Base-by-base conservation (phyloP, 441 rosid genomes). In the Croton laevigatus region DNA sequence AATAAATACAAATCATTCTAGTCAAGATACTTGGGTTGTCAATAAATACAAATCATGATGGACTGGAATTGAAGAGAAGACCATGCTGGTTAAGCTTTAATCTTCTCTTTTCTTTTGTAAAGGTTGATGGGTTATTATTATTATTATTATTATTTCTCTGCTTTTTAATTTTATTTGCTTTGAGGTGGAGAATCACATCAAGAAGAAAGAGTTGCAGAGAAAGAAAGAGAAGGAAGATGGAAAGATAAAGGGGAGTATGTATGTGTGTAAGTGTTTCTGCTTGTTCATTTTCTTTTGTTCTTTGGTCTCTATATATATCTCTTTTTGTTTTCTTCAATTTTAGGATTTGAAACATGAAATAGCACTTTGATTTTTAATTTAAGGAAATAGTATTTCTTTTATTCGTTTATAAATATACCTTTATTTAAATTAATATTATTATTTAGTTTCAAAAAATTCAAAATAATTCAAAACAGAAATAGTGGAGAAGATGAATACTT, bases 51-150 rank as follows among this genome's bases (percentile, higher is more conserved):
- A n/a, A n/a, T n/a, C n/a, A n/a, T n/a, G 89, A 85, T 93, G 88
- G 85, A 87, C 80, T 74, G 94, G 96, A 78, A 89, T 78, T 75
- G 98, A 91, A 57, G 94, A 76, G 81, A 88, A 93, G 84, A 84
- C 94, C 98, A 93, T 91, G 82, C 83, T 73, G 79, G 78, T 80
- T 73, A 75, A 78, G 78, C 74, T 83, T 86, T 85, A 81, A 72
- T 63, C 69, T 63, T 84, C 76, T 76, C 44, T 72, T 40, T 63
- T 84, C 79, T 79, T 85, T 85, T 71, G 81, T 73, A 85, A 90
- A 88, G 88, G 78, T 77, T 77, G 69, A 62, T 77, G 70, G 82
- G 73, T 27, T 65, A 80, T 75, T 73, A 72, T 78, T n/a, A n/a
- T n/a, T n/a, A n/a, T n/a, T n/a, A n/a, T n/a, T 77, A 0, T 45